phyloP scores from a whole-genome alignment of 768 basidiomycete species.

The Cantharellus anzutake region DNA sequence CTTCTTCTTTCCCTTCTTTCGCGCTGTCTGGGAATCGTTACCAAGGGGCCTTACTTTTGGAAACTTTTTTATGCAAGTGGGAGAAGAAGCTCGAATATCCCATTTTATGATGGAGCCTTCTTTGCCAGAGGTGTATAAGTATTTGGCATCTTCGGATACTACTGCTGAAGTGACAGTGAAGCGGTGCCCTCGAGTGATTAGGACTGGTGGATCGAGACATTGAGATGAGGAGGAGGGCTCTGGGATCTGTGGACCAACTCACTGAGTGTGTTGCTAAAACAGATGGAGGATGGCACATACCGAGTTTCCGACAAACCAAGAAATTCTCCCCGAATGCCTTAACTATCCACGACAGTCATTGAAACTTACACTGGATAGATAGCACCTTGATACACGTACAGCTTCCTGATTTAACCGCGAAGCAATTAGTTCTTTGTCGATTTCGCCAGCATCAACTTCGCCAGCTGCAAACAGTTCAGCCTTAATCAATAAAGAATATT shows the following conservation, averaged over 20 bases:
- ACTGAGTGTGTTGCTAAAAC: background rate
- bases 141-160: constrained; percentile 47
- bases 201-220: constrained; percentile 24
- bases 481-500: background rate
- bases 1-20: constrained; percentile 35
- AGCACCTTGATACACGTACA: constrained; percentile 16
- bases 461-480: constrained; percentile 39
- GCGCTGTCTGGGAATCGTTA: constrained; percentile 12
- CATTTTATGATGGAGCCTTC: constrained; percentile 81
- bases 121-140: constrained; percentile 80
- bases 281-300: constrained; percentile 21
- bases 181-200: constrained; percentile 56
- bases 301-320: constrained; percentile 57
- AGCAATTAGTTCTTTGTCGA: constrained; percentile 84
- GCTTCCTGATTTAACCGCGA: constrained; percentile 85
- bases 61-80: constrained; percentile 25
- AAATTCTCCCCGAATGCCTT: constrained; percentile 74
- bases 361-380: background rate
- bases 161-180: constrained; percentile 69
- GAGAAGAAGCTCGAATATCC: constrained; percentile 41
- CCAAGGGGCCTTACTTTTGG: constrained; percentile 30
- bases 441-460: constrained; percentile 87
- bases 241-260: background rate
- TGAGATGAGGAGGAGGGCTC: constrained; percentile 4
- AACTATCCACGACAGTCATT: constrained; percentile 17